Evolutionary conservation across 2,329 filamentous ascomycete genomes (phyloP).

Genomic region (Didymella exigua): DNA sequence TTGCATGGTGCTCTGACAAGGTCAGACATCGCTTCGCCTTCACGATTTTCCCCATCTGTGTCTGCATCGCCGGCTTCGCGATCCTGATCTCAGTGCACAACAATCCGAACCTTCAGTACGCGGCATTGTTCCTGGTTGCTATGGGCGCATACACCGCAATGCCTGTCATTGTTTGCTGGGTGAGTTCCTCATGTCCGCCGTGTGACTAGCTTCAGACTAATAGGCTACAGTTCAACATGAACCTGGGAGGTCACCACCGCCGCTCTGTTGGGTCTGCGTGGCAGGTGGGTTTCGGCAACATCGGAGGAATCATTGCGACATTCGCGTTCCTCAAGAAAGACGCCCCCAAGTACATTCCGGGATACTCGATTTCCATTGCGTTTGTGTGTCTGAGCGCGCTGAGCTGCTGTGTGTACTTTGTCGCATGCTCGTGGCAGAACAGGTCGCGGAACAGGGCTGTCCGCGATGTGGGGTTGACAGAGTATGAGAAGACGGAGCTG

Average conservation of each 20-base stretch:
- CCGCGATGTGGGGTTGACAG: conserved; percentile 58
- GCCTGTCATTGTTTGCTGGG: conserved; percentile 72
- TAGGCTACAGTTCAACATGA: conserved; percentile 55
- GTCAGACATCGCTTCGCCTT: conserved; percentile 76
- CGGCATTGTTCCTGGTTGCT: conserved; percentile 79
- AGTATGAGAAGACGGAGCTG: conserved; percentile 66
- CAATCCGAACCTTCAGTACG: conserved; percentile 72
- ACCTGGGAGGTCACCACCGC: conserved; percentile 58
- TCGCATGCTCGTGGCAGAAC: conserved; percentile 66
- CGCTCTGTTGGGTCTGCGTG: conserved; percentile 56
- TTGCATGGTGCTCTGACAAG: conserved; percentile 75
- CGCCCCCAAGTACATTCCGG: conserved; percentile 69
- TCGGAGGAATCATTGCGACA: conserved; percentile 59
- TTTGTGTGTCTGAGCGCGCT: conserved; percentile 73
- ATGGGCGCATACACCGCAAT: conserved; percentile 85
- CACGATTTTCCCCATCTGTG: conserved; percentile 68
- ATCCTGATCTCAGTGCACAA: conserved; percentile 76
- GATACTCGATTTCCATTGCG: conserved; percentile 77
- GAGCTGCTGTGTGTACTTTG: conserved; percentile 65
- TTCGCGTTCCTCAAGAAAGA: conserved; percentile 62
- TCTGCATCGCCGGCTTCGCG: conserved; percentile 75
- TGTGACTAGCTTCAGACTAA: neutral
- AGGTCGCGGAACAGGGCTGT: conserved; percentile 58
- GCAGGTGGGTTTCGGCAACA: conserved; percentile 58
- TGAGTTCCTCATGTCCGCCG: neutral